Percentiles rank a stretch among this genome's conserved stretches.
Evolutionary conservation across 192 early-diverging fungal species (phyloP).

Genomic region (Podila epicladia): DNA sequence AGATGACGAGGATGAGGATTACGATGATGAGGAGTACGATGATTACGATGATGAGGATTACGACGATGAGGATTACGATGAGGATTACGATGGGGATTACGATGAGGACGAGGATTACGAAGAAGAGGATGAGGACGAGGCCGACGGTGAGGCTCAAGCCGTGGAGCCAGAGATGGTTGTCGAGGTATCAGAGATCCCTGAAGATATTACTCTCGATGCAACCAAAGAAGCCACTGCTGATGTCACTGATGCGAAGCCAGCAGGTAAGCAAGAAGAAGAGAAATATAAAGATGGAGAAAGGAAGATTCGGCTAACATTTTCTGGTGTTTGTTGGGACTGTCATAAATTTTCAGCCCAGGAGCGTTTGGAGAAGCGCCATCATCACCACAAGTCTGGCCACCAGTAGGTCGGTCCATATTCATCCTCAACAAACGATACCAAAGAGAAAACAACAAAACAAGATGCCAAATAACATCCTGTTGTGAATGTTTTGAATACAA

Average conservation of each 20-base stretch:
- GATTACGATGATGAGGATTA: background rate
- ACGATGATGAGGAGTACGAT: background rate
- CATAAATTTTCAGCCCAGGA: background rate
- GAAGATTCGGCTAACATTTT: background rate
- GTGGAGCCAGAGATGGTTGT: background rate
- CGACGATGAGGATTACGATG: background rate
- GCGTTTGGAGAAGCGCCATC: conserved; percentile 10
- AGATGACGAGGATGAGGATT: background rate
- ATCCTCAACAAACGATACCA: background rate
- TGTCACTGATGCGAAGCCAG: background rate
- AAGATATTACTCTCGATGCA: background rate
- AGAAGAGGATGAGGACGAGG: background rate
- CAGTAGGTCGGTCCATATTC: conserved; percentile 2
- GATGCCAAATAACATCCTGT: background rate
- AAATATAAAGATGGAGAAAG: background rate
- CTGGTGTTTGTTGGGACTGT: background rate
- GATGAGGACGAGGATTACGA: background rate
- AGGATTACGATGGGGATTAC: background rate
- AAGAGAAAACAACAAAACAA: too few species aligned
- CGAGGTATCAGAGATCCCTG: background rate
- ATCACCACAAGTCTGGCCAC: conserved; percentile 11
- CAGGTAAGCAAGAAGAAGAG: too few species aligned
- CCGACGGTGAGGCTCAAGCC: background rate
- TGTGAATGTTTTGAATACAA: too few species aligned
- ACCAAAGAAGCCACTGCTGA: background rate